phyloP scores from a whole-genome alignment of 768 basidiomycete species.

The Lactarius pseudohatsudake region DNA sequence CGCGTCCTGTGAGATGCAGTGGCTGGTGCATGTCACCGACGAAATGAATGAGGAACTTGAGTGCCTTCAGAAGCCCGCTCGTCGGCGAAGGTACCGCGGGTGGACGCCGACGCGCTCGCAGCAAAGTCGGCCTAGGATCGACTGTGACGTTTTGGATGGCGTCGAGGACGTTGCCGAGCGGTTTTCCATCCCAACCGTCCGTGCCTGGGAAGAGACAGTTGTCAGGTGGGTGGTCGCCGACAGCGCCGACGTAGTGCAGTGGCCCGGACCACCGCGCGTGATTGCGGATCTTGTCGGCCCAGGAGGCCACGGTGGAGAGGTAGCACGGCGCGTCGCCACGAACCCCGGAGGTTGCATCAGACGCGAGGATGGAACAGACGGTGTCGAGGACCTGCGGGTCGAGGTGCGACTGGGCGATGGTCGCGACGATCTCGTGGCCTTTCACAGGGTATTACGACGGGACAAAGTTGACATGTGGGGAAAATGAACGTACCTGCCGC shows the following conservation, averaged over 20 bases:
- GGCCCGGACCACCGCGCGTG: conserved; percentile 62
- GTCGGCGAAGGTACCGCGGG: conserved; percentile 30
- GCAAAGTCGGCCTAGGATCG: conserved; percentile 55
- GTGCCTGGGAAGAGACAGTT: conserved; percentile 76
- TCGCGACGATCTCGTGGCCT: conserved; percentile 93
- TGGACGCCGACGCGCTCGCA: conserved; percentile 29
- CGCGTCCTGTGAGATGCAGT: conserved; percentile 83
- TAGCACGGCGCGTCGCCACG: conserved; percentile 54
- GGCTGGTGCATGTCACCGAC: conserved; percentile 94
- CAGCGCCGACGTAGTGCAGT: conserved; percentile 73
- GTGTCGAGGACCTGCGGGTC: conserved; percentile 65
- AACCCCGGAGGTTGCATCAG: conserved; percentile 31
- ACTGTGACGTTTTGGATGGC: conserved; percentile 77
- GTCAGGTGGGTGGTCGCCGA: conserved; percentile 74
- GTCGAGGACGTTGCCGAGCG: conserved; percentile 66
- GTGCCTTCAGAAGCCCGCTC: conserved; percentile 66
- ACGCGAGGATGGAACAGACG: conserved; percentile 71
- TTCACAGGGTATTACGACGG: not conserved
- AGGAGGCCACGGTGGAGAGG: conserved; percentile 79
- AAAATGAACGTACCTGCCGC: conserved; percentile 1
- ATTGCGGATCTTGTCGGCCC: conserved; percentile 77
- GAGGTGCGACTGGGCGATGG: conserved; percentile 91
- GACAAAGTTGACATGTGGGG: not conserved
- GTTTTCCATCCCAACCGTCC: conserved; percentile 65
- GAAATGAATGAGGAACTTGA: conserved; percentile 93